Conservation (phyloP, 1,284 basidiomycete genomes). For the Ganoderma lingzhi region DNA sequence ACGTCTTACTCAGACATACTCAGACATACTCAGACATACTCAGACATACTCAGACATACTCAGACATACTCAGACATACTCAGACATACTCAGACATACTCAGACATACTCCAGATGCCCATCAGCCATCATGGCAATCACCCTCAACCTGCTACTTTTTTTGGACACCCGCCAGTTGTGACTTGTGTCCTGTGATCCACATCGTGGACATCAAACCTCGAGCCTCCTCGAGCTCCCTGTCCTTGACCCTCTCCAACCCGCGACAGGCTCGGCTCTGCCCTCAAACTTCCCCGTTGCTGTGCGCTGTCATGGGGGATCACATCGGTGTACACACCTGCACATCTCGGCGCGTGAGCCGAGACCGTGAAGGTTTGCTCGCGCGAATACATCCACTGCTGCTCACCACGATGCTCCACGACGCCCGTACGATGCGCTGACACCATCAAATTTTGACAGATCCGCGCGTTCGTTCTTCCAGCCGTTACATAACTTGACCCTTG, state of each 20-base stretch:
- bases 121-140: neutral
- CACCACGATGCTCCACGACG: too few relatives aligned
- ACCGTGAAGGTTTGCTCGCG: neutral
- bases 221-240: neutral
- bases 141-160: neutral
- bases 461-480: neutral
- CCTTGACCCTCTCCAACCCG: neutral
- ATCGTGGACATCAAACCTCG: neutral
- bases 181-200: neutral
- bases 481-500: neutral
- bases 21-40: too few relatives aligned
- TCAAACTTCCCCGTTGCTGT: too few relatives aligned
- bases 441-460: neutral
- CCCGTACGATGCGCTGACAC: neutral
- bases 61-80: too few relatives aligned
- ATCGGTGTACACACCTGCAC: neutral
- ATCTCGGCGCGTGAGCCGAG: neutral
- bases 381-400: neutral
- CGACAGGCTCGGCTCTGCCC: too few relatives aligned
- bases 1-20: too few relatives aligned
- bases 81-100: too few relatives aligned
- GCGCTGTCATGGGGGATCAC: too few relatives aligned
- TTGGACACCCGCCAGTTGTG: neutral
- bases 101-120: neutral
- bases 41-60: too few relatives aligned